phyloP scores from a whole-genome alignment of 176 grass and related monocot genomes.

The Paspalum vaginatum region DNA sequence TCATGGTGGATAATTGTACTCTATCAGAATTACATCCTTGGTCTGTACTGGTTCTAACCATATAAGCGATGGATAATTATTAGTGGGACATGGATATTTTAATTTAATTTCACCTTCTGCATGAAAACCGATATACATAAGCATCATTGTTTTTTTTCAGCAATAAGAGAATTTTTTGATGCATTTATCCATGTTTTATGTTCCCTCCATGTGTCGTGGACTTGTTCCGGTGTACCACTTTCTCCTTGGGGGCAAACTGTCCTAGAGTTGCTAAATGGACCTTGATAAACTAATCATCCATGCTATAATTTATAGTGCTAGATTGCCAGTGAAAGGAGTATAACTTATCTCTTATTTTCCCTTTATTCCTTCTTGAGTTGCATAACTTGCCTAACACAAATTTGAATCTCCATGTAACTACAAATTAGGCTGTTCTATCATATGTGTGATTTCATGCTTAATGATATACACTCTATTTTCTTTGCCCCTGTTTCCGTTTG shows the following conservation, averaged over 20 bases:
- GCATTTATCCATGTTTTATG: not conserved
- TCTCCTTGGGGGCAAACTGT: not conserved
- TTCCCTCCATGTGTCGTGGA: not conserved
- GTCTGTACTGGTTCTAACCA: not conserved
- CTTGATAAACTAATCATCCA: not conserved
- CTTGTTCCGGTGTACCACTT: not conserved
- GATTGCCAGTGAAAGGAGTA: not conserved
- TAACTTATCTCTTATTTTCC: not conserved
- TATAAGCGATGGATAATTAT: constrained; percentile 14
- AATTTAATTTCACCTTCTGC: constrained; percentile 18
- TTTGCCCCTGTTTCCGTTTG: not conserved
- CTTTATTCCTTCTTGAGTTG: constrained; percentile 6
- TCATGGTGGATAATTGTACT: not conserved
- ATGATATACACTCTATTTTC: not conserved
- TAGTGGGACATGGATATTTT: not conserved
- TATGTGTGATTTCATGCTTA: constrained; percentile 15
- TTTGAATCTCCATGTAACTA: not conserved
- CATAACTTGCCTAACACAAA: not conserved
- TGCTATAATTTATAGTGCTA: not conserved
- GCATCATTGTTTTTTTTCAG: constrained; percentile 11
- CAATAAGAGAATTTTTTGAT: not conserved
- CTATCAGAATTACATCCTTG: not conserved
- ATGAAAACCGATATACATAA: not conserved
- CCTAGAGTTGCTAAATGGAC: not conserved
- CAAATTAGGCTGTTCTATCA: not conserved